A percentile compares a stretch with the other conserved stretches of the same genome.
phyloP scores from a whole-genome alignment of 169 alveolate genomes.

The Toxoplasma gondii region DNA sequence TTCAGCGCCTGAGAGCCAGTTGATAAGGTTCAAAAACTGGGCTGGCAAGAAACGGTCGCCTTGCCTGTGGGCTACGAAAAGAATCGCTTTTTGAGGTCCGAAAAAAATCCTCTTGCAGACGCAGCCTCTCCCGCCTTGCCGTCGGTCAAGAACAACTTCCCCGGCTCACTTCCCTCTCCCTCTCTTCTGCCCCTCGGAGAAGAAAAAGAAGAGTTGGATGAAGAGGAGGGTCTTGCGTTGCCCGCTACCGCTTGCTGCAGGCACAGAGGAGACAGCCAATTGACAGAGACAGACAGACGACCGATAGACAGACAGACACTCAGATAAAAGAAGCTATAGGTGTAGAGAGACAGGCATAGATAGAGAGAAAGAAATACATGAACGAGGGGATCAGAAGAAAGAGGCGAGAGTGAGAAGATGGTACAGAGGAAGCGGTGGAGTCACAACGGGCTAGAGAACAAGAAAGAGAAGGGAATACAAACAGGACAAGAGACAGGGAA shows the following conservation, averaged over 20 bases:
- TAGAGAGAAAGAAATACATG: too few species aligned
- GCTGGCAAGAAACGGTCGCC: too few species aligned
- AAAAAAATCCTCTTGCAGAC: neutral
- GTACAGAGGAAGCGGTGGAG: too few species aligned
- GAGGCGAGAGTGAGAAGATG: too few species aligned
- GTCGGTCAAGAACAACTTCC: neutral
- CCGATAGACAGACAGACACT: too few species aligned
- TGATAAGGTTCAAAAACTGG: too few species aligned
- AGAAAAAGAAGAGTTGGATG: neutral
- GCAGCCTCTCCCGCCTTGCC: neutral
- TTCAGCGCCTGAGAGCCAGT: too few species aligned
- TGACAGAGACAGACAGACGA: neutral
- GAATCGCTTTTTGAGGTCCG: neutral
- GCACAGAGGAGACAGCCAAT: neutral
- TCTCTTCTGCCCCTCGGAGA: neutral
- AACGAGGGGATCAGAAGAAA: too few species aligned
- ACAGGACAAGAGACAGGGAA: too few species aligned
- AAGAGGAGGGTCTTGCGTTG: neutral
- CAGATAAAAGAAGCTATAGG: neutral
- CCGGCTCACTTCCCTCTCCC: neutral
- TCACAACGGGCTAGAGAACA: too few species aligned
- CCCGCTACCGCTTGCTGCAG: neutral
- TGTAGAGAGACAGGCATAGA: too few species aligned
- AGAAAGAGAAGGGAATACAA: too few species aligned
- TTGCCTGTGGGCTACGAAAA: neutral